Base-by-base conservation (phyloP, 441 rosid genomes). In the Flueggea neowawraea region DNA sequence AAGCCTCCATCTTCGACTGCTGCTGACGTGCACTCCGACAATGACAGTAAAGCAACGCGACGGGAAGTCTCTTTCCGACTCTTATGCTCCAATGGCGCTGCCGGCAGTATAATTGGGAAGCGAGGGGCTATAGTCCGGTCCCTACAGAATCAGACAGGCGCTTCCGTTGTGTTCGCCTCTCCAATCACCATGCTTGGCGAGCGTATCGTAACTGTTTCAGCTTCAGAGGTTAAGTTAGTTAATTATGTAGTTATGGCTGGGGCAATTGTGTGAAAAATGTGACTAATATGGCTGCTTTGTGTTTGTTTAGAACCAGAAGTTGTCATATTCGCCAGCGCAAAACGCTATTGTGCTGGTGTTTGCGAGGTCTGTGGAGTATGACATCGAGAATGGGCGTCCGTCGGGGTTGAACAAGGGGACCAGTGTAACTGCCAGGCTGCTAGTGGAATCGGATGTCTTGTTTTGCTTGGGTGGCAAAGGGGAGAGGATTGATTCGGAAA, bases 21-120 rank as follows among this genome's bases (percentile, higher is more conserved):
- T 63, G 78, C 65, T 51, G 69, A 66, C 32, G 55, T 55, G 62
- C 73, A 52, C 54, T 39, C 65, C 43, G 62, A 64, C 22, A 59
- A 31, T 12, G 77, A 61, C 8, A 48, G 60, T 1, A 53, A 70
- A 60, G 59, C 49, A 12, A 71, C 60, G 10, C 59, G 57, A 16
- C 49, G 62, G 10, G 72, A 79, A 55, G 85, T 88, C 68, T 82
- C 78, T 52, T 85, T 77, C 41, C 82, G 81, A 62, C 39, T 88
- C 33, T 75, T 88, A 47, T 82, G 79, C 67, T 71, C 91, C 14
- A 61, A 67, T 73, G 39, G 49, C 31, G 78, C 72, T 54, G 85
- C 86, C 31, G 88, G 89, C 16, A 80, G 80, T 57, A 79, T 85
- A 14, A 88, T 88, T 66, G 95, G 95, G 57, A 80, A 70, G 69